These are phyloP conservation scores for Lipomyces kockii DNA, from an alignment of 805 yeast species.

Conservation along the genomic window DNA sequence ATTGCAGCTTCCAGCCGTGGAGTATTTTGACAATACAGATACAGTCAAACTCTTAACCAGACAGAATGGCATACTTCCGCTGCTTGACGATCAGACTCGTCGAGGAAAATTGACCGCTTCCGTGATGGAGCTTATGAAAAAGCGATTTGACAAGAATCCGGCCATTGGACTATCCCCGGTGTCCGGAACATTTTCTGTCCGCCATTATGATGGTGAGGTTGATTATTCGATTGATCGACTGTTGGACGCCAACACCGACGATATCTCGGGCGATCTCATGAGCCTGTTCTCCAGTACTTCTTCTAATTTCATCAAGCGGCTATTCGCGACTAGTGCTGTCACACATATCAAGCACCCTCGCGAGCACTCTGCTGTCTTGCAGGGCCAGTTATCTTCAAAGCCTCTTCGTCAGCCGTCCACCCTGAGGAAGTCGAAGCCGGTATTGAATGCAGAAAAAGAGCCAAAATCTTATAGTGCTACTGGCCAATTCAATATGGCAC, in stretches of 20 bases:
- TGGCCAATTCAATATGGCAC: constrained; percentile 45
- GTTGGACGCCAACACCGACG: constrained; percentile 58
- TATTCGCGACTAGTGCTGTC: constrained; percentile 47
- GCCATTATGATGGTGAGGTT: constrained; percentile 64
- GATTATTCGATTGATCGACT: constrained; percentile 58
- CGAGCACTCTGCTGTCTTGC: constrained; percentile 43
- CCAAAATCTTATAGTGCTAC: constrained; percentile 38
- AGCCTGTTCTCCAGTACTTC: constrained; percentile 47
- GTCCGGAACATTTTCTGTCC: constrained; percentile 50
- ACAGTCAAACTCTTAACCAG: constrained; percentile 59
- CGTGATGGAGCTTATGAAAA: constrained; percentile 43
- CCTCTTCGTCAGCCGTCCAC: constrained; percentile 50
- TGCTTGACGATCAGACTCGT: constrained; percentile 48
- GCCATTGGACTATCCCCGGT: constrained; percentile 30
- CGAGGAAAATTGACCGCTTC: constrained; percentile 44
- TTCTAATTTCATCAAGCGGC: constrained; percentile 45
- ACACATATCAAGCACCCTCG: constrained; percentile 45
- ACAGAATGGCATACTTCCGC: constrained; percentile 47
- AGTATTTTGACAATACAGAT: constrained; percentile 60
- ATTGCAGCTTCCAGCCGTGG: constrained; percentile 56
- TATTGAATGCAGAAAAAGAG: constrained; percentile 30
- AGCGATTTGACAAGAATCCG: constrained; percentile 44
- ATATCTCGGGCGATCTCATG: constrained; percentile 51
- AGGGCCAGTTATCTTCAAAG: constrained; percentile 49
- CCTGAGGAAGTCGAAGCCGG: constrained; percentile 34